These are phyloP conservation scores for Alternaria infectoria DNA, from an alignment of 2,329 filamentous ascomycete species.

Conservation along the genomic window DNA sequence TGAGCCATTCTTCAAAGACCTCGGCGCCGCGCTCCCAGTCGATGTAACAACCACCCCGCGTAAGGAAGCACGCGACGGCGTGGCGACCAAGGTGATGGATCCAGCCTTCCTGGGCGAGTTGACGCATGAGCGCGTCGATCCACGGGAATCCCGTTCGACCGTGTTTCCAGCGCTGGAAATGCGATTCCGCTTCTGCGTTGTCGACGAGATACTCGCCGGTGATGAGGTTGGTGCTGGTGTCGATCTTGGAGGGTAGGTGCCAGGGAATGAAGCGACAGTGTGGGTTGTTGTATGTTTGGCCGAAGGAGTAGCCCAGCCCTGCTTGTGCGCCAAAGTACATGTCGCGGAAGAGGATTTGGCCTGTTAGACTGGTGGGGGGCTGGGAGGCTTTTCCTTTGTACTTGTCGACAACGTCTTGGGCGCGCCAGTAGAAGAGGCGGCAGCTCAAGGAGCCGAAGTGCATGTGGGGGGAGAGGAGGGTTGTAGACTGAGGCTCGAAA, in stretches of 20 bases:
- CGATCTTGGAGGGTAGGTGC: slow-evolving; percentile 71
- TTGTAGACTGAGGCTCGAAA: slow-evolving; percentile 75
- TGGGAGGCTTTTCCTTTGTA: slow-evolving; percentile 62
- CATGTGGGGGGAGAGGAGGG: slow-evolving; percentile 73
- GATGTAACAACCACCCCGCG: slow-evolving; percentile 77
- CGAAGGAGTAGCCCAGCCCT: slow-evolving; percentile 67
- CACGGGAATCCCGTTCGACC: slow-evolving; percentile 78
- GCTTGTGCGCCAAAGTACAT: slow-evolving; percentile 86
- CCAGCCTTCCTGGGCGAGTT: slow-evolving; percentile 75
- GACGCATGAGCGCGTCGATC: slow-evolving; percentile 82
- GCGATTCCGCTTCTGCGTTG: slow-evolving; percentile 65
- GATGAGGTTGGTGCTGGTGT: slow-evolving; percentile 51
- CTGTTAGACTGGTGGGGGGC: slow-evolving; percentile 72
- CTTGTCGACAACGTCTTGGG: slow-evolving; percentile 65
- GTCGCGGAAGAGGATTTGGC: slow-evolving; percentile 77
- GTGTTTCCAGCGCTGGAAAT: slow-evolving; percentile 72
- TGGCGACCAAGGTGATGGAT: slow-evolving; percentile 81
- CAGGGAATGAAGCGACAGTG: slow-evolving; percentile 78
- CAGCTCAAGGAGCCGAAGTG: slow-evolving; percentile 77
- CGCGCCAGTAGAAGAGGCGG: slow-evolving; percentile 75
- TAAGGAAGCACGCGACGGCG: slow-evolving; percentile 81
- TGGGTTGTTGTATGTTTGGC: slow-evolving; percentile 69
- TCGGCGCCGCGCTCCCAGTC: slow-evolving; percentile 80
- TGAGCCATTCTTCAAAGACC: slow-evolving; percentile 76
- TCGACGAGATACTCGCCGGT: slow-evolving; percentile 71